A percentile compares a stretch with the other conserved stretches of the same genome.
These are phyloP conservation scores for Phoma sp. DNA, from an alignment of 2,329 filamentous ascomycete species.

Conservation along the genomic window DNA sequence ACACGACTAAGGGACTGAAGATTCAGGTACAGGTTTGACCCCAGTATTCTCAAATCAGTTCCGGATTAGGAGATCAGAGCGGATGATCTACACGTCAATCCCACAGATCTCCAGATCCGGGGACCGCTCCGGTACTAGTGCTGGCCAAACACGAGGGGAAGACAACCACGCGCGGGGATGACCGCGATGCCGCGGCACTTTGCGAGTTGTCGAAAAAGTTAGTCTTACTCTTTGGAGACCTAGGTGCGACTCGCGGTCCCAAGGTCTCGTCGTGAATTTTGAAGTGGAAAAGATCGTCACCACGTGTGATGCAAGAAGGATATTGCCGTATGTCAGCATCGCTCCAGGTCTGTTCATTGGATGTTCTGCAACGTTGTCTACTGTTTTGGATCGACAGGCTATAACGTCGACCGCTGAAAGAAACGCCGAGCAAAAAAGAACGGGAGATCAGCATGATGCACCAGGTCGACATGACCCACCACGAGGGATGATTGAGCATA, in stretches of 20 bases:
- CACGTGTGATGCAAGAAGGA: not conserved
- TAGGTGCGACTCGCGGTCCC: conserved; percentile 1
- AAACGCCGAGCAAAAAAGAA: not conserved
- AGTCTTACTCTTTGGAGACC: conserved; percentile 5
- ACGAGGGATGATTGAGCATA: not conserved
- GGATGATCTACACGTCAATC: conserved; percentile 10
- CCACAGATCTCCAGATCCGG: conserved; percentile 5
- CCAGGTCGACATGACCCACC: not conserved
- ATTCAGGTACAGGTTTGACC: not conserved
- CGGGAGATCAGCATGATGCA: conserved; percentile 1
- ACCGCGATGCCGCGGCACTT: conserved; percentile 12
- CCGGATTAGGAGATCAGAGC: conserved; percentile 1
- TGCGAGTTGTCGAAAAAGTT: not conserved
- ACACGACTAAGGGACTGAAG: not conserved
- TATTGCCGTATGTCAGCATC: not conserved
- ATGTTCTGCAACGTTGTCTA: not conserved
- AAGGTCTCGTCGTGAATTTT: not conserved
- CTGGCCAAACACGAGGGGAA: conserved; percentile 5
- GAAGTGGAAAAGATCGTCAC: conserved; percentile 3
- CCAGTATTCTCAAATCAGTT: not conserved
- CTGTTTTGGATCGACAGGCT: not conserved
- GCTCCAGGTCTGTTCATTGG: conserved; percentile 4
- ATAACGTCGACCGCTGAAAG: not conserved
- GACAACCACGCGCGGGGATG: not conserved
- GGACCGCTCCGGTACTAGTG: conserved; percentile 5